Conservation (phyloP, 176 grass and related monocot species). For the Ananas comosus region DNA sequence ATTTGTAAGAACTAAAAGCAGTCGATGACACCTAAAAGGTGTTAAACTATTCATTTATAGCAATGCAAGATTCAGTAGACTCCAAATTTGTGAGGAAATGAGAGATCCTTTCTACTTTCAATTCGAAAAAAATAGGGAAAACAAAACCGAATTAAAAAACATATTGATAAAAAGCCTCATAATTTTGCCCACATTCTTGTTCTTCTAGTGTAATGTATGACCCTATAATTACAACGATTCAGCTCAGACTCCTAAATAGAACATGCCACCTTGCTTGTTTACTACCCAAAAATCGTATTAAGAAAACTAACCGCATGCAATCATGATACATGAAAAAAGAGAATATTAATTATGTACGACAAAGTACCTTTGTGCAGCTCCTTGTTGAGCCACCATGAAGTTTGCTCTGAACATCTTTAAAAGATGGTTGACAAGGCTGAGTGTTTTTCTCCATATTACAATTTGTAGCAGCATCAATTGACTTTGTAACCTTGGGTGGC, state of each 20-base stretch:
- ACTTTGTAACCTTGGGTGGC: slow-evolving; percentile 19
- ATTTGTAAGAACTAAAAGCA: too few relatives aligned
- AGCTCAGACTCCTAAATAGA: not conserved
- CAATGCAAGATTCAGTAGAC: not conserved
- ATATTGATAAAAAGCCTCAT: not conserved
- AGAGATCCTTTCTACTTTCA: too few relatives aligned
- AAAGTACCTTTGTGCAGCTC: slow-evolving; percentile 86
- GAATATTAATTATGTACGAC: slow-evolving; percentile 3
- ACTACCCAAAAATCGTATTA: not conserved
- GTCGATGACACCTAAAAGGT: not conserved
- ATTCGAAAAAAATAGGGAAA: too few relatives aligned
- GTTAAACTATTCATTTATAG: not conserved
- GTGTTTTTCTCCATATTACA: slow-evolving; percentile 28
- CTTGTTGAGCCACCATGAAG: slow-evolving; percentile 45
- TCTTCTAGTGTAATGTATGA: not conserved
- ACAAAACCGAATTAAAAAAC: too few relatives aligned
- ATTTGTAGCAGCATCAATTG: slow-evolving; percentile 12
- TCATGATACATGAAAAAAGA: not conserved
- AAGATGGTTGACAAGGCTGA: slow-evolving; percentile 27
- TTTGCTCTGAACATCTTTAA: slow-evolving; percentile 41
- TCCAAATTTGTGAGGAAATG: not conserved
- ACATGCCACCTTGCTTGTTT: not conserved
- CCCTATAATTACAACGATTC: not conserved
- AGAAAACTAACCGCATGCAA: not conserved
- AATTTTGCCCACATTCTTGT: not conserved